Base-by-base conservation (phyloP, 228 moss, liverwort and hornwort species). In the Sphagnum fallax region DNA sequence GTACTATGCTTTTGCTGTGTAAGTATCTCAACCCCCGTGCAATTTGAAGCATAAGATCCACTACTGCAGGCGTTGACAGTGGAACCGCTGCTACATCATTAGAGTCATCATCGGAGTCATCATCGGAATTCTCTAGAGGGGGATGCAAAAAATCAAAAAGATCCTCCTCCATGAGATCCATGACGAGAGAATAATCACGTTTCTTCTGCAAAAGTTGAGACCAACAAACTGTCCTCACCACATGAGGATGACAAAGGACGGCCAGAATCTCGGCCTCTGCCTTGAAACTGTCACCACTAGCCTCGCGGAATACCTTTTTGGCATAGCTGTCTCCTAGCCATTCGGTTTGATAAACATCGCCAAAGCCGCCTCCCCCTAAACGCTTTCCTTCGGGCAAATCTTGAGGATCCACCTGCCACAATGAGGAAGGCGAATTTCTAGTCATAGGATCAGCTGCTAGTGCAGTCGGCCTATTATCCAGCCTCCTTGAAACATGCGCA, bases 21-120 rank as follows among this genome's bases (percentile, higher is more conserved):
- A 70, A 15, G 65, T 65, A 65, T 10, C 50, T 50, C 65, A 65
- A 10, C 65, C 10, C 65, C 10, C 50, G 49, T 48, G 65, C 65
- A 50, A 4, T 9, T 65, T 65, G 65, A n/a, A 65, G 65, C 65
- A 65, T 65, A 50, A 65, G 65, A 65, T 65, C 65, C 13, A 69
- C 69, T 10, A 6, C 59, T 69, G 57, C 57, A 16, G 12, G 53
- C 52, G 8, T 32, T 6, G 15, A 11, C 14, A n/a, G 15, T 6
- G 14, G 61, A 12, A 1, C 61, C 15, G 61, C 61, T 15, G 12
- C 57, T 10, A 50, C 9, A 9, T 49, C 4, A 51, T 69, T 16
- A 49, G 9, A 60, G 10, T 53, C 53, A 12, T 12, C 48, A 12
- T 52, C 16, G 32, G 32, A 32, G 3, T 32, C 32, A 32, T 32